These are phyloP conservation scores for Phytophthora capsici DNA, from an alignment of 352 stramenopile species.

Conservation along the genomic window DNA sequence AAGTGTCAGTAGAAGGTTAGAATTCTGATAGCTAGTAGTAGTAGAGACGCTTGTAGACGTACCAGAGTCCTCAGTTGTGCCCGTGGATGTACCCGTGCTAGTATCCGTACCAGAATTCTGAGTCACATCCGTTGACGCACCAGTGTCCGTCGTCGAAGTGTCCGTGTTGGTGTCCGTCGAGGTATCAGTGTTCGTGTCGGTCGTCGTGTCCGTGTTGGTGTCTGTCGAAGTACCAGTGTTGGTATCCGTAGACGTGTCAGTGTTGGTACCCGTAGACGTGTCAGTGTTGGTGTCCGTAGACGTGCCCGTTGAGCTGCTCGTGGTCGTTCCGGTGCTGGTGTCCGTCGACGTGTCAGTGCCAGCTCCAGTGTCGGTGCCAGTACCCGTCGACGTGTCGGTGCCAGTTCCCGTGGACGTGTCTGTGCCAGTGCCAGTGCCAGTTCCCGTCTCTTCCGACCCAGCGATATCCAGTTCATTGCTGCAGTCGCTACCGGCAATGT, in stretches of 20 bases:
- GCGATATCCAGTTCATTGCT: conserved; percentile 30
- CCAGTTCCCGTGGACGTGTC: background rate
- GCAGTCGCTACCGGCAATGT: conserved; percentile 35
- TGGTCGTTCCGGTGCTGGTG: background rate
- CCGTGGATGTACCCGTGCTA: conserved; percentile 5
- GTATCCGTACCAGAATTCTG: background rate
- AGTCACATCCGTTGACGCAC: too few relatives aligned
- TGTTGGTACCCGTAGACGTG: conserved; percentile 2
- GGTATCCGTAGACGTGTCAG: background rate
- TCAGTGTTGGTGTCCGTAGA: conserved; percentile 2
- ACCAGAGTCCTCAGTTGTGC: conserved; percentile 4
- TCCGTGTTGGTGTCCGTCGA: conserved; percentile 5
- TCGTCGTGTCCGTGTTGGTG: conserved; percentile 4
- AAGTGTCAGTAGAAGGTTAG: background rate
- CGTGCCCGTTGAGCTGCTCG: conserved; percentile 2
- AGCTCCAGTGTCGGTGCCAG: background rate
- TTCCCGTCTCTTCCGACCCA: conserved; percentile 7
- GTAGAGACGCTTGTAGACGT: conserved; percentile 23
- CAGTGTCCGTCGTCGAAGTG: conserved; percentile 6
- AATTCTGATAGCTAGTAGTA: background rate
- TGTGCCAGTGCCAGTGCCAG: background rate
- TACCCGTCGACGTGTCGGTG: background rate
- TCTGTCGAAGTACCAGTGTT: conserved; percentile 7
- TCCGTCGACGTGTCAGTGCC: conserved; percentile 6
- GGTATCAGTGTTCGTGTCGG: background rate